Percentiles rank a stretch among this genome's conserved stretches.
These are phyloP conservation scores for Cutaneotrichosporon spelunceum DNA, from an alignment of 1,284 basidiomycete species.

Conservation along the genomic window DNA sequence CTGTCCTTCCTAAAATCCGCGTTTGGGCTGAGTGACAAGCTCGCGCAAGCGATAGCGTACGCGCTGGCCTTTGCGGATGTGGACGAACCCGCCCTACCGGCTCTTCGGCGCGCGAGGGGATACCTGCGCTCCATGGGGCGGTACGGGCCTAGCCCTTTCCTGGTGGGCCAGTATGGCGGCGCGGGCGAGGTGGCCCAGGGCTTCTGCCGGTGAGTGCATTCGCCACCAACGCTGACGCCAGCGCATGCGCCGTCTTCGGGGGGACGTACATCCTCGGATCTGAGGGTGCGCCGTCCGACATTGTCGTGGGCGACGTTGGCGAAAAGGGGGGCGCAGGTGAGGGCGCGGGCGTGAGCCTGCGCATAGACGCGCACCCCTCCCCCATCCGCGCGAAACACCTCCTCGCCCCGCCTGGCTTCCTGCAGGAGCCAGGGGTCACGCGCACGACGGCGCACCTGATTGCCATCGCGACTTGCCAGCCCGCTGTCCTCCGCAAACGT, in stretches of 20 bases:
- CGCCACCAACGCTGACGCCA: slow-evolving; percentile 35
- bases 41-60: slow-evolving; percentile 63
- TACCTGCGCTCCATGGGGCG: slow-evolving; percentile 78
- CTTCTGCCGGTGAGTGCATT: slow-evolving; percentile 63
- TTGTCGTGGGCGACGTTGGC: slow-evolving; percentile 9
- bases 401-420: slow-evolving; percentile 55
- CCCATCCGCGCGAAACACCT: slow-evolving; percentile 55
- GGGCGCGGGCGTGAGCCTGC: slow-evolving; percentile 48
- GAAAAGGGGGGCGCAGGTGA: too few species aligned
- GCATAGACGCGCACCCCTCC: slow-evolving; percentile 59
- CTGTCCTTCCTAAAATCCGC: slow-evolving; percentile 60
- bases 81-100: slow-evolving; percentile 63
- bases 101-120: slow-evolving; percentile 64
- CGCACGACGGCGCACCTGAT: slow-evolving; percentile 60
- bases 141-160: slow-evolving; percentile 85
- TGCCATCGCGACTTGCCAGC: slow-evolving; percentile 60
- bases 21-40: slow-evolving; percentile 63
- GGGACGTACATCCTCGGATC: slow-evolving; percentile 74
- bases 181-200: slow-evolving; percentile 88
- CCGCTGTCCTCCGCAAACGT: slow-evolving; percentile 26
- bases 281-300: slow-evolving; percentile 30
- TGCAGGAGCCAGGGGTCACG: slow-evolving; percentile 19
- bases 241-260: slow-evolving; percentile 78
- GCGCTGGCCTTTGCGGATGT: slow-evolving; percentile 65
- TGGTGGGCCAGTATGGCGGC: slow-evolving; percentile 92